Conservation (phyloP, 306 rosid genomes). For the Boehmeria nivea region DNA sequence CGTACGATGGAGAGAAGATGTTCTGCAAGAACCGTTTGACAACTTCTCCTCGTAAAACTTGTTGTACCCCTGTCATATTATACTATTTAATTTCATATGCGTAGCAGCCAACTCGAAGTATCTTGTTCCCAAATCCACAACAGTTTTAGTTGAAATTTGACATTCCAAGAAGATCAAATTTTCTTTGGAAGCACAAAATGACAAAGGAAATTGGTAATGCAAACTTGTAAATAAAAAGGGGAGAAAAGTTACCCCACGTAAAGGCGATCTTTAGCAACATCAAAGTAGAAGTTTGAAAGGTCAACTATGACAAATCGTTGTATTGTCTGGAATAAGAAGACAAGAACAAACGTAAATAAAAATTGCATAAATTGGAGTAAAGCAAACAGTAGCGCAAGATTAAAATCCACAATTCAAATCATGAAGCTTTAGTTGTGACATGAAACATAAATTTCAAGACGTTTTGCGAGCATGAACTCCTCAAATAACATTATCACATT, state of each 20-base stretch:
- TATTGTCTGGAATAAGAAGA: constrained; percentile 51
- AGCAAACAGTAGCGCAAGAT: constrained; percentile 15
- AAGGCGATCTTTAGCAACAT: constrained; percentile 96
- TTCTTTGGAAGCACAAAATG: neutral
- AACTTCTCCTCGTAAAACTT: constrained; percentile 85
- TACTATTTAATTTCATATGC: neutral
- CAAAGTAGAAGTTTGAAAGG: constrained; percentile 90
- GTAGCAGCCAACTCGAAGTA: no score
- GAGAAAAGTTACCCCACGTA: constrained; percentile 71
- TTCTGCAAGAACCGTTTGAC: constrained; percentile 91
- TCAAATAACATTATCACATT: constrained; percentile 9
- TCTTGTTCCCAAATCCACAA: no score
- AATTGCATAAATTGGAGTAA: constrained; percentile 7
- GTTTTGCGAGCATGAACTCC: neutral
- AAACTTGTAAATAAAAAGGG: constrained; percentile 4
- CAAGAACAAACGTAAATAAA: neutral
- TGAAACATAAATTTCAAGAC: neutral
- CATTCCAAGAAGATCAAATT: neutral
- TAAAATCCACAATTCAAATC: neutral
- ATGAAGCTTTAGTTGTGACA: constrained; percentile 8
- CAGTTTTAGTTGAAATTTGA: no score
- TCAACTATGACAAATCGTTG: constrained; percentile 94
- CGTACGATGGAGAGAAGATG: constrained; percentile 72
- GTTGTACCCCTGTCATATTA: constrained; percentile 54
- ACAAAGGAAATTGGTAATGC: neutral